Evolutionary conservation across 805 yeast genomes (phyloP), one percentile per base, ranked within the genome.

Genomic region (Schizosaccharomyces lindneri): DNA sequence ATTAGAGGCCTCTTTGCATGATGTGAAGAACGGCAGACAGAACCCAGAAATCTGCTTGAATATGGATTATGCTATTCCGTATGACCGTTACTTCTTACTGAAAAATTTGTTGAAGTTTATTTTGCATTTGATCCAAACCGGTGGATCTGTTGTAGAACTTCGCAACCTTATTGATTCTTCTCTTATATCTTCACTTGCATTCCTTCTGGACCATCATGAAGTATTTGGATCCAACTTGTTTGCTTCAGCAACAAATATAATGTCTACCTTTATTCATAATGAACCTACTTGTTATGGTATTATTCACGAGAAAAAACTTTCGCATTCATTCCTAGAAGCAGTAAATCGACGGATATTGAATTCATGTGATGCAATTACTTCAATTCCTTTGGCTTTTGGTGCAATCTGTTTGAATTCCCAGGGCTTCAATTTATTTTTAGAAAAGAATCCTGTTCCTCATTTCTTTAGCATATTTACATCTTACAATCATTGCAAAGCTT

Each of bases 281-380:
- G 97, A 90, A 67, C 96, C 97, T 7, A 87, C 96, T 0, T 86
- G 95, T 3, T 89, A 78, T 67, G 77, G 84, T 1, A 82, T 89
- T 55, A 75, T 89, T 65, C 82, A 80, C 51, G 97, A 89, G 69
- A 83, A 94, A 0, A 79, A 80, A 0, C 80, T 85, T 0, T 80
- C 89, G 46, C 84, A 83, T 59, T 73, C 79, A 1, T 76, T 88
- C 46, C 70, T 88, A 60, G 76, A 77, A 11, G 76, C 81, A 59
- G 83, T 84, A 67, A 76, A 75, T 15, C 67, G 69, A 0, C 76
- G 84, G 27, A 73, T 87, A 63, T 74, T 79, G n/a, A 60, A 62
- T 13, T 76, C 82, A 27, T 74, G 79, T 7, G 82, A 80, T 15
- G 71, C 87, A 36, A 67, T 85, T 7, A 67, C 79, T 36, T 76